A percentile compares a stretch with the other conserved stretches of the same genome.
Conservation (phyloP, 2,329 filamentous ascomycete genomes). For the Arthroderma uncinatum region DNA sequence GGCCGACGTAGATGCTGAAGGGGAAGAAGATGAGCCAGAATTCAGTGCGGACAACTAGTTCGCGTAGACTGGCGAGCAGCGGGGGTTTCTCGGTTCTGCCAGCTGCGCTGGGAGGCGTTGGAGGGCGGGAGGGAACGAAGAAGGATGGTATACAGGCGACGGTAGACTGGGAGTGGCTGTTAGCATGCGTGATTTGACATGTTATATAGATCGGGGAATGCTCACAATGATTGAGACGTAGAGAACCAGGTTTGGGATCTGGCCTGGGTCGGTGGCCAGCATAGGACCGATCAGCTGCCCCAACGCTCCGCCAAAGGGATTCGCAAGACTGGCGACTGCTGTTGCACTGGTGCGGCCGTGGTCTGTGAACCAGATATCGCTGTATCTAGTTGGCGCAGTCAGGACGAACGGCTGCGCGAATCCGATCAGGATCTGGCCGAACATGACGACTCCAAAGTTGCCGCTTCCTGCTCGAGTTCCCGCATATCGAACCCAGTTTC, state of each 20-base stretch:
- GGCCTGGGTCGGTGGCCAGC: conserved; percentile 51
- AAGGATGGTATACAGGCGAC: conserved; percentile 62
- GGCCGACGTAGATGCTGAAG: conserved; percentile 75
- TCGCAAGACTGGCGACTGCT: conserved; percentile 71
- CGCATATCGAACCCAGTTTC: conserved; percentile 86
- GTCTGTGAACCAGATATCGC: conserved; percentile 88
- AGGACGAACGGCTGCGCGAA: conserved; percentile 87
- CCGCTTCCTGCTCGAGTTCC: conserved; percentile 51
- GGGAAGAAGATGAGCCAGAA: conserved; percentile 72
- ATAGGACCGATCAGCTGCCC: conserved; percentile 78
- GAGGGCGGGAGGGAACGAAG: conserved; percentile 66
- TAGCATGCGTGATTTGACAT: background rate
- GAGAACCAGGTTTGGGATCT: conserved; percentile 72
- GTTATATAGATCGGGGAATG: conserved; percentile 12
- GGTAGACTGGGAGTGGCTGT: conserved; percentile 40
- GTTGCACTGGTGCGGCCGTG: conserved; percentile 76
- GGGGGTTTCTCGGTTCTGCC: conserved; percentile 46
- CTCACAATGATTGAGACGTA: conserved; percentile 72
- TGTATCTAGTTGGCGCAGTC: conserved; percentile 78
- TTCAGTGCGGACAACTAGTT: conserved; percentile 51
- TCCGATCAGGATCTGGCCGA: conserved; percentile 82
- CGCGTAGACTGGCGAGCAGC: conserved; percentile 43
- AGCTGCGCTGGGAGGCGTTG: conserved; percentile 63
- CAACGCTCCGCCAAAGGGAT: conserved; percentile 78
- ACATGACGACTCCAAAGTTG: conserved; percentile 66